A percentile compares a stretch with the other conserved stretches of the same genome.
These are phyloP conservation scores for Aquilaria malaccensis DNA, from an alignment of 345 rosid species.

Conservation along the genomic window DNA sequence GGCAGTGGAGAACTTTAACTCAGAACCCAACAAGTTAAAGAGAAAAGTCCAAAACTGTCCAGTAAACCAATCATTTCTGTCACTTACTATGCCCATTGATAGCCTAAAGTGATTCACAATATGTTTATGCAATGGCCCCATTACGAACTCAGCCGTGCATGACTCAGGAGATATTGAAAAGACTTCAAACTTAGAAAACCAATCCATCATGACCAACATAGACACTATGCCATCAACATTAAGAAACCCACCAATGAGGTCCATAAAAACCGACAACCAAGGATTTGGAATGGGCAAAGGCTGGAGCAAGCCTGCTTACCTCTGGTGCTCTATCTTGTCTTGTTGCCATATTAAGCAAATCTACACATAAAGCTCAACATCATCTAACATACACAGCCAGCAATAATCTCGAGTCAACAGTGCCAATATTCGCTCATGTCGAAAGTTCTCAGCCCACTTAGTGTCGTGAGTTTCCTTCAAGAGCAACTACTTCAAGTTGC, in stretches of 20 bases:
- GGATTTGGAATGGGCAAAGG: background rate
- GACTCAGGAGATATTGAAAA: too few species aligned
- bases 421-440: background rate
- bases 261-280: background rate
- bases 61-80: background rate
- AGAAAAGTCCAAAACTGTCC: background rate
- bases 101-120: too few species aligned
- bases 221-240: too few species aligned
- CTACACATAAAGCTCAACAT: background rate
- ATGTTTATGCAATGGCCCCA: too few species aligned
- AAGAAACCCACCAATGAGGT: background rate
- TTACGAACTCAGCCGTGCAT: too few species aligned
- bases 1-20: background rate
- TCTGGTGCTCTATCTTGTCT: background rate
- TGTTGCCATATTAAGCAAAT: background rate
- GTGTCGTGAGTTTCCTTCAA: background rate
- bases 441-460: background rate
- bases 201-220: background rate
- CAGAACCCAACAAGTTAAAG: background rate
- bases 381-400: background rate
- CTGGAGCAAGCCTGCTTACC: too few species aligned
- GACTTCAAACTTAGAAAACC: too few species aligned
- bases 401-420: background rate
- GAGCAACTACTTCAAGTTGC: background rate
- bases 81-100: too few species aligned